Evolutionary conservation across 768 basidiomycete genomes (phyloP), one percentile per base, ranked within the genome.

Genomic region (Naganishia friedmannii): DNA sequence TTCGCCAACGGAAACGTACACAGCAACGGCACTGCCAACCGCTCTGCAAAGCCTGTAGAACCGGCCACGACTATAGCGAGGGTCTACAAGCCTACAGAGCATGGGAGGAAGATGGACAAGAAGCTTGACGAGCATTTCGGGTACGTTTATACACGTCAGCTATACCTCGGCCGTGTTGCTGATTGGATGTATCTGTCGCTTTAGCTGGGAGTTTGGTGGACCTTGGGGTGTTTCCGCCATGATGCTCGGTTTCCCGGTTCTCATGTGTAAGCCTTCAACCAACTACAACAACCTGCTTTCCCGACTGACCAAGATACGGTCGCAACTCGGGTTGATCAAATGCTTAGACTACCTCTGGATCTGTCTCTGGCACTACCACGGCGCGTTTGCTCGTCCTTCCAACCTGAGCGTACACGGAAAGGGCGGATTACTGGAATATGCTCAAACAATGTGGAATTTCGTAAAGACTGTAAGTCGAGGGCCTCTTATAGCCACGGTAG

Each of bases 301-400:
- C 34, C 34, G 34, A 5, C 34, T 37, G 34, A 37, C 34, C 12
- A 37, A n/a, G n/a, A n/a, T n/a, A n/a, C n/a, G n/a, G n/a, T n/a
- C n/a, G n/a, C n/a, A n/a, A n/a, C n/a, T n/a, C n/a, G n/a, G n/a
- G n/a, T 37, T 37, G 6, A 5, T 37, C 4, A 37, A 37, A 37
- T 15, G 9, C n/a, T 58, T 42, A 82, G 81, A 96, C 82, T 99
- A 98, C 83, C 86, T 98, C 72, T 97, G 93, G 92, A 92, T 92
- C 70, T 99, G 96, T 78, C 86, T 97, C 42, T 92, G 90, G 88
- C 95, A 94, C 82, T 93, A 97, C 78, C 90, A 96, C 73, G 96
- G 96, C 51, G 85, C 86, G 26, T 63, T 63, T 45, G 73, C 83
- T 93, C 42, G 86, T 89, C 9, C 80, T 84, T 73, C 93, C 93